Evolutionary conservation across 106 monocot genomes (phyloP).

Genomic region (Acorus gramineus): DNA sequence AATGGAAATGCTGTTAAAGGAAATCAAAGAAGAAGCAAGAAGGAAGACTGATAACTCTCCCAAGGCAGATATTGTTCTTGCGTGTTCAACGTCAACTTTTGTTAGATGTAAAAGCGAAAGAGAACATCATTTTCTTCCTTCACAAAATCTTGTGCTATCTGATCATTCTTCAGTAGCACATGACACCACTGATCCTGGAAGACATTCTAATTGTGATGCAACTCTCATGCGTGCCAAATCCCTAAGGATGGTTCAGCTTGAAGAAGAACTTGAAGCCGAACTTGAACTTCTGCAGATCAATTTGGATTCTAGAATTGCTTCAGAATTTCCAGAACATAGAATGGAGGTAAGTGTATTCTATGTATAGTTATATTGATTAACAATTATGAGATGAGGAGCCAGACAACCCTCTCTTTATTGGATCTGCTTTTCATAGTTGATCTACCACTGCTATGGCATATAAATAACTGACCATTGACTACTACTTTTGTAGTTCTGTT

Average conservation of each 20-base stretch:
- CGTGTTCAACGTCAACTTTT: conserved; percentile 17
- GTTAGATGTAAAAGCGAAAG: conserved; percentile 9
- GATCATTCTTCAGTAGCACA: not conserved
- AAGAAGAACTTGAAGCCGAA: conserved; percentile 71
- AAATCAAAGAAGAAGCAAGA: conserved; percentile 30
- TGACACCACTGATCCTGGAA: not conserved
- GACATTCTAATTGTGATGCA: not conserved
- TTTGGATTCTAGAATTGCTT: conserved; percentile 15
- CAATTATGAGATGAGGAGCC: too few relatives aligned
- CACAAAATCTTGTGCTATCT: conserved; percentile 7
- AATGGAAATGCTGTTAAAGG: conserved; percentile 58
- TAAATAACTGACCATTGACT: too few relatives aligned
- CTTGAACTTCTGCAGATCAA: conserved; percentile 37
- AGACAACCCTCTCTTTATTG: too few relatives aligned
- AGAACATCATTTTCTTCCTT: conserved; percentile 7
- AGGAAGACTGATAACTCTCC: conserved; percentile 14
- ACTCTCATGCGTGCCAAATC: not conserved
- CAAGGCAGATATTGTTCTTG: conserved; percentile 13
- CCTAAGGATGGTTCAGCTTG: conserved; percentile 35
- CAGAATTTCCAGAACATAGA: conserved; percentile 4
- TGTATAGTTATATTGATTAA: too few relatives aligned
- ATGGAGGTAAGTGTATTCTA: conserved; percentile 31
- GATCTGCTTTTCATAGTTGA: too few relatives aligned
- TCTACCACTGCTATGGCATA: too few relatives aligned
- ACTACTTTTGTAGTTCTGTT: too few relatives aligned